These are phyloP conservation scores for Cucumis hystrix DNA, from an alignment of 306 rosid species.

Conservation along the genomic window DNA sequence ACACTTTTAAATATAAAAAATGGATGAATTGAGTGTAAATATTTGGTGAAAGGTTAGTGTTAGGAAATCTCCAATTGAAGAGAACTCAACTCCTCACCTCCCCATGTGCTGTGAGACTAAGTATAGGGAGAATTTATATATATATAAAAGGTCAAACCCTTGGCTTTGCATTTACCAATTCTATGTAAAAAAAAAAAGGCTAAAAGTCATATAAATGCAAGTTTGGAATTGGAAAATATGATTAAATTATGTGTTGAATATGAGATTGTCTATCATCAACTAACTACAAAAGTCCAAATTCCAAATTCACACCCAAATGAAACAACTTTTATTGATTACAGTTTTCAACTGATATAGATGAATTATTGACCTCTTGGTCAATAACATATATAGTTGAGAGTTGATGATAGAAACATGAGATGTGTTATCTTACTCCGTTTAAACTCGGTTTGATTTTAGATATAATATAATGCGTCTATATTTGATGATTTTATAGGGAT, in stretches of 20 bases:
- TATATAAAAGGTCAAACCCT: not conserved
- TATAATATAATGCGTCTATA: too few relatives aligned
- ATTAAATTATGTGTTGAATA: not conserved
- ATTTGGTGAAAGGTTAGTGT: not conserved
- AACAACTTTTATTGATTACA: too few relatives aligned
- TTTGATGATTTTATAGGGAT: too few relatives aligned
- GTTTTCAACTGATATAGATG: too few relatives aligned
- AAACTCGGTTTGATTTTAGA: too few relatives aligned
- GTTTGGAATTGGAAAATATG: not conserved
- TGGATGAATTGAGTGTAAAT: too few relatives aligned
- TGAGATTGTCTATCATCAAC: too few relatives aligned
- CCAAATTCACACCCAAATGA: not conserved
- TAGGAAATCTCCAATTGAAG: not conserved
- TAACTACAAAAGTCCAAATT: not conserved
- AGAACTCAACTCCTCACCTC: too few relatives aligned
- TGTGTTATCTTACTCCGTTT: too few relatives aligned
- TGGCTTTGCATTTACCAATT: slow-evolving; percentile 1
- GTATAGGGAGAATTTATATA: not conserved
- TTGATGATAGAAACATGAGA: too few relatives aligned
- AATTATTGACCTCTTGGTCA: too few relatives aligned
- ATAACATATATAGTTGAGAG: too few relatives aligned
- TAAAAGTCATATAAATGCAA: not conserved
- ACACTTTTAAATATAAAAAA: not conserved
- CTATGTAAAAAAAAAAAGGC: not conserved
- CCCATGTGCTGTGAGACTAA: not conserved